Evolutionary conservation across 305 asterid genomes (phyloP).

Genomic region (Withania somnifera): DNA sequence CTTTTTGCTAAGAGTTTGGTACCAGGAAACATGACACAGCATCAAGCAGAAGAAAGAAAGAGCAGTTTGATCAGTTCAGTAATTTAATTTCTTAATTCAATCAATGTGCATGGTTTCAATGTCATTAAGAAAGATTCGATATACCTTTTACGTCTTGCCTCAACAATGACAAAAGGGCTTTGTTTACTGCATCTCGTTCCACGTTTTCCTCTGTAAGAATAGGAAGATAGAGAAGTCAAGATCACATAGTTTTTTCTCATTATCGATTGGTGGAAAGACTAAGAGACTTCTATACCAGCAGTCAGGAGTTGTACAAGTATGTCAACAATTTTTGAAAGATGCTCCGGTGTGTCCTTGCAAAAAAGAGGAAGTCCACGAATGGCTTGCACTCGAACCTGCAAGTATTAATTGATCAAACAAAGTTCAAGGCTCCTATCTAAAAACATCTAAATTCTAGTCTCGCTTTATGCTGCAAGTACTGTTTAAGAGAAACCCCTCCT

Average conservation of each 20-base stretch:
- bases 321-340: slow-evolving; percentile 83
- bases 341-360: slow-evolving; percentile 97
- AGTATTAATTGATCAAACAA: background rate
- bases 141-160: slow-evolving; percentile 92
- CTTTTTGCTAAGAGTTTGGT: background rate
- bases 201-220: slow-evolving; percentile 66
- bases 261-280: slow-evolving; percentile 3
- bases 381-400: slow-evolving; percentile 89
- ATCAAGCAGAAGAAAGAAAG: background rate
- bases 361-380: slow-evolving; percentile 95
- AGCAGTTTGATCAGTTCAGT: background rate
- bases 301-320: slow-evolving; percentile 85
- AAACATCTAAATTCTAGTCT: background rate
- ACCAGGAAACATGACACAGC: background rate
- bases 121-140: background rate
- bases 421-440: background rate
- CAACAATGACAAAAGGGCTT: slow-evolving; percentile 80
- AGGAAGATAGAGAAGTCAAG: slow-evolving; percentile 9
- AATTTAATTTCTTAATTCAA: background rate
- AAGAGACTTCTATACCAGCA: slow-evolving; percentile 48
- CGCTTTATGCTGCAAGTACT: background rate
- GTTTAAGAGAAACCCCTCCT: background rate
- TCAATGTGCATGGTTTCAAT: background rate
- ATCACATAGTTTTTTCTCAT: background rate
- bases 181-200: slow-evolving; percentile 95